Evolutionary conservation across 768 basidiomycete species (phyloP), one percentile per base, ranked within the genome.

Genomic region (Tephrocybe sp.): DNA sequence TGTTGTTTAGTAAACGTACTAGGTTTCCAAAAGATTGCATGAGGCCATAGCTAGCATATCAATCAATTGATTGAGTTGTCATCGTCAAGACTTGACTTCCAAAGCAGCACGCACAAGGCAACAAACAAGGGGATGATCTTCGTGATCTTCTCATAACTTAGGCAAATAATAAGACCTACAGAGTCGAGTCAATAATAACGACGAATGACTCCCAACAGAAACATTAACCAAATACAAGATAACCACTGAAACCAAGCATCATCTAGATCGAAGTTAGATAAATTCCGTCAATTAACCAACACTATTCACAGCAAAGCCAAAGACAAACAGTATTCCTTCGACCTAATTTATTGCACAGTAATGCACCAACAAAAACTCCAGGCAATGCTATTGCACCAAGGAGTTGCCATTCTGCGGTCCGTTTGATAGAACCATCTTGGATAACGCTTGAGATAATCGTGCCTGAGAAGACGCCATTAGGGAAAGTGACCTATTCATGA

Each of bases 1-100:
- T 11, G 24, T 18, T 18, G 30, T 28, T 34, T 7, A 5, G 24
- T 28, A 13, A 16, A 60, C 69, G 31, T 60, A 79, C 82, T 68
- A 87, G 40, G 57, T 87, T 87, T n/a, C 85, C 86, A 37, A 74
- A 78, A 3, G 81, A 85, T 56, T 86, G 82, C 85, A 88, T 85
- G 46, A 86, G 66, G 2, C 83, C 87, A 62, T 86, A 88, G 55
- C 82, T 84, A 49, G n/a, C n/a, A n/a, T n/a, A 6, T 42, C 40
- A 7, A 15, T 24, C 28, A 26, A 27, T 31, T 9, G n/a, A 6
- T 30, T 15, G 51, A 21, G 57, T 41, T n/a, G 37, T 8, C 39
- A 37, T 5, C 7, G 11, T 11, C 22, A n/a, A 26, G 21, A 41
- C 2, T 25, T n/a, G n/a, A n/a, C n/a, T n/a, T n/a, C n/a, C n/a